Base-by-base conservation (phyloP, 805 yeast genomes). In the Candida caryicola region DNA sequence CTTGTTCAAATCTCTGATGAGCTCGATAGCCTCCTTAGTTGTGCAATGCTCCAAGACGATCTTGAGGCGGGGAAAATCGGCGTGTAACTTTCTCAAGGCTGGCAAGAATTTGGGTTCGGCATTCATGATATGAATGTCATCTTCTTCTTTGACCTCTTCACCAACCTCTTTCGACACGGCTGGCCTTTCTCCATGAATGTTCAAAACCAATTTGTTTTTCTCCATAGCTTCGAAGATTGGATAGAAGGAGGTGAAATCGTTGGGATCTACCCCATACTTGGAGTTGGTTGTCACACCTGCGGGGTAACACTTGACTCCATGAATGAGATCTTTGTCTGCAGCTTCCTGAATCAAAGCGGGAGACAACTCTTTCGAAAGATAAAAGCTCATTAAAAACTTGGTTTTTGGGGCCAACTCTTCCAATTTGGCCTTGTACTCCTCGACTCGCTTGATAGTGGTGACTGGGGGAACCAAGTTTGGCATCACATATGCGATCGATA, bases 201-300 rank as follows among this genome's bases (percentile, higher is more conserved):
- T 93, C 53, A 93, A 74, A 7, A 93, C 83, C 57, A 93, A 62
- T 35, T 76, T 74, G 45, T 85, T 76, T 46, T 78, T 74, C 62
- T 91, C 83, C 91, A 93, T 82, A 10, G 87, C 95, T 54, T 84
- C 74, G 57, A 93, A 93, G 7, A 93, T 74, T 4, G 96, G 95
- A 59, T 89, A 93, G 54, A 90, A 93, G 4, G 75, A 80, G 33
- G 83, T 76, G 63, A 93, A 93, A 54, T 91, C 95, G 52, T 89
- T 87, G 17, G 95, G 95, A 59, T 85, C 93, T 17, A 93, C 96
- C 35, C 99, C 99, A 3, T 82, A 85, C 34, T 76, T 63, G 7
- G 96, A 88, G 66, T 93, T 93, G 28, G 99, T 93, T n/a, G 99
- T 93, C 23, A 93, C 99, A 31, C 99, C 99, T 2, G 98, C 97